Base-by-base conservation (phyloP, 2,329 filamentous ascomycete genomes). In the Fusarium longipes region DNA sequence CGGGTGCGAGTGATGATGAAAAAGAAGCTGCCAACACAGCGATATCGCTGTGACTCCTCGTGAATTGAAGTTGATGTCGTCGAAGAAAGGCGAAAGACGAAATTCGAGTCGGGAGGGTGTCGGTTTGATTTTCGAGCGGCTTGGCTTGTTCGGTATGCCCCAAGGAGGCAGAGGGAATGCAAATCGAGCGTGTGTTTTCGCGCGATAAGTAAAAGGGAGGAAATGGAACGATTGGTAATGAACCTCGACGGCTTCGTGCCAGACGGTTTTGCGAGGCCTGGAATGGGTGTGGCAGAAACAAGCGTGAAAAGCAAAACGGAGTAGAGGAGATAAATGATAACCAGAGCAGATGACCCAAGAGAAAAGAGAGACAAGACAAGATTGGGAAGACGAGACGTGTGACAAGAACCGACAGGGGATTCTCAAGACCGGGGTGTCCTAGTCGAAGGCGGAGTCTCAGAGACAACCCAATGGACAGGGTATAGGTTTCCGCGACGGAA, bases 231-330 rank as follows among this genome's bases (percentile, higher is more conserved):
- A 67, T 61, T 57, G 63, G 53, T 55, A 63, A 55, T 58, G 61
- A 70, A 39, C 68, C 67, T 69, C 73, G 62, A 69, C 64, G 70
- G 68, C 75, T 65, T 76, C 74, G 74, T 76, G 62, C 74, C 74
- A 76, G 74, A 76, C 74, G 74, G 65, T 71, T 45, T 65, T 73
- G 72, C 67, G 73, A 74, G 65, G 60, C 70, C 74, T 76, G 69
- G 74, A 76, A 73, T 76, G 71, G 64, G 57, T 60, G 57, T 51
- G 52, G 65, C 65, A 65, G 68, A 68, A 71, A 60, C 68, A 70
- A 67, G 63, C 62, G 54, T 39, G 33, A 61, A 65, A 63, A 44
- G 50, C 50, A 53, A 54, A 55, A 48, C 45, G 33, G 45, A 58
- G 58, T 35, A 62, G 40, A 58, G 25, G 24, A 42, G 24, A 27